A percentile compares a stretch with the other conserved stretches of the same genome.
Evolutionary conservation across 2,329 filamentous ascomycete genomes (phyloP).

Genomic region (Fusarium austroafricanum): DNA sequence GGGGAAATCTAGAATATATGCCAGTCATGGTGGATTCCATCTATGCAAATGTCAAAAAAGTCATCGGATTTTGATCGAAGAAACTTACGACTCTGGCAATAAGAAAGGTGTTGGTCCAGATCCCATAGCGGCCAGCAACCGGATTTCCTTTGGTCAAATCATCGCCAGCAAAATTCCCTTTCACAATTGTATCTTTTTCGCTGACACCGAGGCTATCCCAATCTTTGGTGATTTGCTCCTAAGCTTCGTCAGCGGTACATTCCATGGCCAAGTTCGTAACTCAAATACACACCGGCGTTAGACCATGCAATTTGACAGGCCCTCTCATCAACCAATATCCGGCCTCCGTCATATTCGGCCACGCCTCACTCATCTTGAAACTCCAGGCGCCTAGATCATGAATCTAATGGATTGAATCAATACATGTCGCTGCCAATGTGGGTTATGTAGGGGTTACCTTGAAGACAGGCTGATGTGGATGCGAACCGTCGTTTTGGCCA

Average conservation of each 20-base stretch:
- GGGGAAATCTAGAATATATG: slow-evolving; percentile 22
- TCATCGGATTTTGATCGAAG: too few relatives aligned
- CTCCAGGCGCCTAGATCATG: slow-evolving; percentile 47
- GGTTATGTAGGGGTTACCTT: slow-evolving; percentile 35
- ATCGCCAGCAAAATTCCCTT: slow-evolving; percentile 1
- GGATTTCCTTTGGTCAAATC: not conserved
- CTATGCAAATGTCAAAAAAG: slow-evolving; percentile 30
- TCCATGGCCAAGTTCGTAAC: not conserved
- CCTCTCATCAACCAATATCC: slow-evolving; percentile 35
- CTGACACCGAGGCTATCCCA: not conserved
- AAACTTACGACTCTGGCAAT: slow-evolving; percentile 45
- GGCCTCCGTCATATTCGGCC: slow-evolving; percentile 13
- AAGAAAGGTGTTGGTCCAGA: slow-evolving; percentile 48
- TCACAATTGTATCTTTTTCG: slow-evolving; percentile 3
- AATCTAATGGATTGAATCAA: slow-evolving; percentile 35
- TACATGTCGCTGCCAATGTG: too few relatives aligned
- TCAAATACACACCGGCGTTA: slow-evolving; percentile 40
- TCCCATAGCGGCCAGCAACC: slow-evolving; percentile 46
- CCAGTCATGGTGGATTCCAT: slow-evolving; percentile 47
- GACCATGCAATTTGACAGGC: slow-evolving; percentile 36
- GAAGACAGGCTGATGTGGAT: slow-evolving; percentile 40
- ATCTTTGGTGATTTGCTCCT: slow-evolving; percentile 45
- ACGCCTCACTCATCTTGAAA: slow-evolving; percentile 30
- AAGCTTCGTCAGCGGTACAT: slow-evolving; percentile 11
- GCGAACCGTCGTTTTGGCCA: slow-evolving; percentile 11